These are phyloP conservation scores for Rhizophora apiculata DNA, from an alignment of 345 rosid species.

Conservation along the genomic window DNA sequence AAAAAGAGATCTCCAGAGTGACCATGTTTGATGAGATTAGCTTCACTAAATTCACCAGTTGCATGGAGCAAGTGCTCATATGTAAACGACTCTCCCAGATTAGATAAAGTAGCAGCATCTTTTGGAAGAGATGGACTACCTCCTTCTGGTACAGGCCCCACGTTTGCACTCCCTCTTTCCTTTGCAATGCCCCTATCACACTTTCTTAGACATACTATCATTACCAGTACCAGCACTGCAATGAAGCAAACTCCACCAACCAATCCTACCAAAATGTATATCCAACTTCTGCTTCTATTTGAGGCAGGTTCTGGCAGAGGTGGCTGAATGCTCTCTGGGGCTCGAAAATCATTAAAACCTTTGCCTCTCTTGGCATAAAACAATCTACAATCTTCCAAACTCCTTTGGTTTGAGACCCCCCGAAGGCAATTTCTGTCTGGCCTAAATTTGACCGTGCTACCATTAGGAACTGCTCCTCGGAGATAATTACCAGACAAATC, in stretches of 20 bases:
- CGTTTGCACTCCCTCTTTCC: conserved; percentile 45
- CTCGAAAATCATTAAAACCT: conserved; percentile 14
- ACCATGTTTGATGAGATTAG: conserved; percentile 27
- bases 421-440: conserved; percentile 23
- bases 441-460: conserved; percentile 3
- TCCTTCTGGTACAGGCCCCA: conserved; percentile 59
- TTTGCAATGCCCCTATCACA: conserved; percentile 25
- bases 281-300: conserved; percentile 20
- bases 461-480: conserved; percentile 22
- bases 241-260: conserved; percentile 26
- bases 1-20: conserved; percentile 33
- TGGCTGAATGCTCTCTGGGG: conserved; percentile 2
- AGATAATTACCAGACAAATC: conserved; percentile 31
- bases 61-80: conserved; percentile 18
- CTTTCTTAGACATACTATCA: conserved; percentile 36
- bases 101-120: conserved; percentile 9
- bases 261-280: conserved; percentile 27
- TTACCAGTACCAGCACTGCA: conserved; percentile 31
- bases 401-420: conserved; percentile 15
- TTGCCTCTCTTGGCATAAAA: conserved; percentile 23
- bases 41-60: conserved; percentile 20
- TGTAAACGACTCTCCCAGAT: conserved; percentile 20
- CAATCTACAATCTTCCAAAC: conserved; percentile 16
- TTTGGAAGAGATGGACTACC: conserved; percentile 22
- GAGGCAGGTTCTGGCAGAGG: background rate